These are phyloP conservation scores for Monosporascus sp. DNA, from an alignment of 2,329 filamentous ascomycete genomes.

Conservation along the genomic window DNA sequence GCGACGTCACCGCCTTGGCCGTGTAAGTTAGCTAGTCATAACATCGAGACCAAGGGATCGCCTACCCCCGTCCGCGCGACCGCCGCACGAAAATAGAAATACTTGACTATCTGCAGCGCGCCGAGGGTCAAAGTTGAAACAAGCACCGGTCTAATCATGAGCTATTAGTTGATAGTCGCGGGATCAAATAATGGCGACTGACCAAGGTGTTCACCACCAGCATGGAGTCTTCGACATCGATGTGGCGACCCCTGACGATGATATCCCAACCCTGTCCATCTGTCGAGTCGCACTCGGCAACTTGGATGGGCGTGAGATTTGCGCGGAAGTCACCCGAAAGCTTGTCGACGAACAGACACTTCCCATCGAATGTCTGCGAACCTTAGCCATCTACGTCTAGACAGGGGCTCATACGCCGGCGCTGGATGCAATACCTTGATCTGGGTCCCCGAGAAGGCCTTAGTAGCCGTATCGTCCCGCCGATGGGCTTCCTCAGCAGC, in stretches of 20 bases:
- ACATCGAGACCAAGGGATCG: conserved; percentile 1
- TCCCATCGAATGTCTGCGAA: conserved; percentile 32
- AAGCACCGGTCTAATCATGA: conserved; percentile 43
- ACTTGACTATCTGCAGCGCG: conserved; percentile 46
- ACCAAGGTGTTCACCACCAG: conserved; percentile 50
- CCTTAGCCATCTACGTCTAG: conserved; percentile 2
- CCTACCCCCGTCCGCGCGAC: conserved; percentile 46
- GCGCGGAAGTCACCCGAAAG: conserved; percentile 40
- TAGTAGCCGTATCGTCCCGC: conserved; percentile 35
- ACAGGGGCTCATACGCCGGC: too few relatives aligned
- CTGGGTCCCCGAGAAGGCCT: conserved; percentile 31
- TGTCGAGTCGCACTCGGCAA: conserved; percentile 34
- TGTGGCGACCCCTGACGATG: conserved; percentile 43
- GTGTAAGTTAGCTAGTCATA: background rate
- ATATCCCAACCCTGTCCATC: conserved; percentile 38
- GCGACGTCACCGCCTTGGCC: conserved; percentile 38
- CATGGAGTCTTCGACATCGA: conserved; percentile 38
- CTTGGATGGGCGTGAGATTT: conserved; percentile 37
- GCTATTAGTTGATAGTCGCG: background rate
- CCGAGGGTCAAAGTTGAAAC: conserved; percentile 52
- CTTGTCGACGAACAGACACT: conserved; percentile 36
- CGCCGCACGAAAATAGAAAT: conserved; percentile 53
- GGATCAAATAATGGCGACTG: conserved; percentile 6
- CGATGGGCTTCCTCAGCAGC: conserved; percentile 37
- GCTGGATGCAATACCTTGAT: conserved; percentile 27